Base-by-base conservation (phyloP, 2,329 filamentous ascomycete genomes). In the Fusarium chuoi region DNA sequence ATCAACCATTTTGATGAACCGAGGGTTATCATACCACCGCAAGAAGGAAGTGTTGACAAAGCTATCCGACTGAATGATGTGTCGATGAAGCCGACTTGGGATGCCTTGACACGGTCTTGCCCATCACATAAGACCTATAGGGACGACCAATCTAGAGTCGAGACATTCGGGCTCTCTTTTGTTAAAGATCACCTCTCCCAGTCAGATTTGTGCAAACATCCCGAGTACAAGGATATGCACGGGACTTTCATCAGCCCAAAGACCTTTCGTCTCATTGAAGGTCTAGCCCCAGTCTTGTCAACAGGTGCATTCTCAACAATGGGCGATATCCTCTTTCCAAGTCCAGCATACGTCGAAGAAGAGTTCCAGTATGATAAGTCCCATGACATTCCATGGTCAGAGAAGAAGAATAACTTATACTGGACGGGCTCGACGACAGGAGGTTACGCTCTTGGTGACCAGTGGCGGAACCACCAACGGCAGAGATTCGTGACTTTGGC, bases 371-470 rank as follows among this genome's bases (percentile, higher is more conserved):
- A 89, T 71, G 77, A 84, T 6, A 75, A 79, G 0, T 36, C 66
- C 0, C 52, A 80, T 6, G 88, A 89, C 65, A 44, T 84, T 0
- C 75, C 79, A 0, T 91, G 88, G 88, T 78, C 85, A 1, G 52
- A 81, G 11, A 91, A 91, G 73, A 72, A 71, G 4, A 84, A 86
- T 41, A 85, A 84, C 6, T 75, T 90, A 0, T 90, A 90, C 76
- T 91, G 89, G 89, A 84, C 85, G 0, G 89, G 89, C 0, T 88
- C 86, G 1, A 89, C 84, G 0, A 89, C 88, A 0, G 89, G 88
- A 6, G 87, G 84, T 0, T 84, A 80, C 44, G 80, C 79, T 1
- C 68, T 70, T 1, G 76, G 80, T 15, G 70, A 78, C 4, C 62
- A 76, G 1, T 89, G 87, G 87, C 71, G 69, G 2, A 56, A 78